Percentiles rank a stretch among this genome's conserved stretches.
Conservation (phyloP, 768 basidiomycete species). For the Mrakia gelida region DNA sequence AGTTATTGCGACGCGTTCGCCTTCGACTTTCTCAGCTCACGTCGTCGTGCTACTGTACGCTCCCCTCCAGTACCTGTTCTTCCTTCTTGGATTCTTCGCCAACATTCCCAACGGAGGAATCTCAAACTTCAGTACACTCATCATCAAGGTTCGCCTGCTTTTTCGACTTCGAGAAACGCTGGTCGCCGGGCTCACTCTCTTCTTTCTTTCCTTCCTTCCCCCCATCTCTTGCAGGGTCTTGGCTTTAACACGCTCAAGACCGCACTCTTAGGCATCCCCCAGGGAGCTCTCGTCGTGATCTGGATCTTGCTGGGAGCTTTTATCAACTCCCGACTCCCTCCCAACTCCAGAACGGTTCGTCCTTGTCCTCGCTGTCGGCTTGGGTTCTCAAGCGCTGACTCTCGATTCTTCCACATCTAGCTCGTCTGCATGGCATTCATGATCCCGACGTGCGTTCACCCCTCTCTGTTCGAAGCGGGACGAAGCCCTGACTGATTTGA, state of each 20-base stretch:
- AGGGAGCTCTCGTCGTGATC: slow-evolving; percentile 43
- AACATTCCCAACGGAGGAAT: slow-evolving; percentile 43
- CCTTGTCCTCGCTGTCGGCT: neutral
- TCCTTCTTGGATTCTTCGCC: slow-evolving; percentile 41
- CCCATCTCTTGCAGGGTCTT: slow-evolving; percentile 34
- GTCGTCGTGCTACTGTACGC: no score
- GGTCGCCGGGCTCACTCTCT: no score
- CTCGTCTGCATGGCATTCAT: slow-evolving; percentile 38
- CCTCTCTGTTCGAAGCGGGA: no score
- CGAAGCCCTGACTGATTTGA: no score
- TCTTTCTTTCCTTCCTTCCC: no score
- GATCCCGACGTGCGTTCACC: slow-evolving; percentile 37
- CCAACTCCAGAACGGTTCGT: slow-evolving; percentile 39
- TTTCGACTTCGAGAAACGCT: no score
- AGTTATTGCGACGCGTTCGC: no score
- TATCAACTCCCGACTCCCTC: slow-evolving; percentile 40
- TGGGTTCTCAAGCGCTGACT: neutral
- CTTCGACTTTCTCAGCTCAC: no score
- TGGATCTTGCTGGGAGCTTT: slow-evolving; percentile 42
- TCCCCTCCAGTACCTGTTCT: slow-evolving; percentile 38
- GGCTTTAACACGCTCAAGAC: slow-evolving; percentile 44
- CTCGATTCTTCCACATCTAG: neutral
- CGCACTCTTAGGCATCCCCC: slow-evolving; percentile 44
- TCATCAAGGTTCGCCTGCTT: slow-evolving; percentile 34
- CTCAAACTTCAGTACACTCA: slow-evolving; percentile 36